Conservation (phyloP, 805 yeast genomes). For the Pichia californica region DNA sequence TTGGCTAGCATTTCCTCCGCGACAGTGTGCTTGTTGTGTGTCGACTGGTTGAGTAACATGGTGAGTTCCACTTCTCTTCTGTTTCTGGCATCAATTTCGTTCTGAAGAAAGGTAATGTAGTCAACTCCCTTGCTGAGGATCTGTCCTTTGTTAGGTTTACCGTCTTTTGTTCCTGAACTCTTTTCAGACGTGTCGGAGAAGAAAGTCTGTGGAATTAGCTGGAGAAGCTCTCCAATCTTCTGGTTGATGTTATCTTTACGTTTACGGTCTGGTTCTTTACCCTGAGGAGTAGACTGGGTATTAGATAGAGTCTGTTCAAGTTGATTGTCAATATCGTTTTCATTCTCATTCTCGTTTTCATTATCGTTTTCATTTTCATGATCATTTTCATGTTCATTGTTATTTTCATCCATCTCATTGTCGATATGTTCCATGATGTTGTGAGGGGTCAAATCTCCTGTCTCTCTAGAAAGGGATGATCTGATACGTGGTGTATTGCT, state of each 20-base stretch:
- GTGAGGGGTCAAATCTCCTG: too few relatives aligned
- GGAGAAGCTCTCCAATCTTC: conserved; percentile 42
- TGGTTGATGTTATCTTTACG: conserved; percentile 54
- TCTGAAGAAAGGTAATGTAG: conserved; percentile 60
- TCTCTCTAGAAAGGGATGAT: conserved; percentile 13
- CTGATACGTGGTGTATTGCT: conserved; percentile 7
- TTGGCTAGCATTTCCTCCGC: conserved; percentile 72
- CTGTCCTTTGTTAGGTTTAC: conserved; percentile 82
- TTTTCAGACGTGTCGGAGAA: conserved; percentile 36
- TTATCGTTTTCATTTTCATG: too few relatives aligned
- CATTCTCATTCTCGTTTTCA: neutral
- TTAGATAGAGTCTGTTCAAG: neutral
- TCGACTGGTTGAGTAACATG: conserved; percentile 30
- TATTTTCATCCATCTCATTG: too few relatives aligned
- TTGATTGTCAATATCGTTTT: neutral
- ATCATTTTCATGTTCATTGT: too few relatives aligned
- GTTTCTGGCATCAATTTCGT: conserved; percentile 69
- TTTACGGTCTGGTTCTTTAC: conserved; percentile 33
- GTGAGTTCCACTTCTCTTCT: conserved; percentile 71
- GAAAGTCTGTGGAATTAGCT: conserved; percentile 30
- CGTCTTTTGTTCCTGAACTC: conserved; percentile 70
- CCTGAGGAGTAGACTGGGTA: neutral
- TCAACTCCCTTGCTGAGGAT: conserved; percentile 70
- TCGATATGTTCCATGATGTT: too few relatives aligned
- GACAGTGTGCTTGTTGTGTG: conserved; percentile 47